These are phyloP conservation scores for Entoloma clypeatum DNA, from an alignment of 1,284 basidiomycete species.

Conservation along the genomic window DNA sequence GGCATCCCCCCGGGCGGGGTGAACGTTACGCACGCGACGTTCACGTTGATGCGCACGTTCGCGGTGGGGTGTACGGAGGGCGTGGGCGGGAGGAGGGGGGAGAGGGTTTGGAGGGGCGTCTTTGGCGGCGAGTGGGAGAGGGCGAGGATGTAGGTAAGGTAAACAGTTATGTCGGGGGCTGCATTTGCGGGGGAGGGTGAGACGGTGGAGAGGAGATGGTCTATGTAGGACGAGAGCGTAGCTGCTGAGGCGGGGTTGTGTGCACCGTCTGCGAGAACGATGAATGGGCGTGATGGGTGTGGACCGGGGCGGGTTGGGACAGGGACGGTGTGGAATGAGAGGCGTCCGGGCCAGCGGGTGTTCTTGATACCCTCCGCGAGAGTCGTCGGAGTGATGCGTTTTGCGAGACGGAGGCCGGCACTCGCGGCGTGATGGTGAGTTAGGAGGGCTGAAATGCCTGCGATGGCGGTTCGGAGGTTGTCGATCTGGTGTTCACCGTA, in stretches of 20 bases:
- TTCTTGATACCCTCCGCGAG: slow-evolving; percentile 57
- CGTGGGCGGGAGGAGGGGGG: slow-evolving; percentile 49
- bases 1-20: slow-evolving; percentile 86
- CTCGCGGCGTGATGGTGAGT: slow-evolving; percentile 39
- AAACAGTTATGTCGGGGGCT: slow-evolving; percentile 5
- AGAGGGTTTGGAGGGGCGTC: slow-evolving; percentile 66
- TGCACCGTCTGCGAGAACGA: slow-evolving; percentile 86
- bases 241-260: slow-evolving; percentile 87
- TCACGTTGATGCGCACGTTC: slow-evolving; percentile 31
- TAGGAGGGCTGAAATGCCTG: slow-evolving; percentile 62
- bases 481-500: slow-evolving; percentile 80
- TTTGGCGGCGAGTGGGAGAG: slow-evolving; percentile 84
- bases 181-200: no score
- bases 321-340: slow-evolving; percentile 58
- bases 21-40: slow-evolving; percentile 58
- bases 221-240: slow-evolving; percentile 71
- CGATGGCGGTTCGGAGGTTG: slow-evolving; percentile 72
- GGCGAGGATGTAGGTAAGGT: slow-evolving; percentile 67
- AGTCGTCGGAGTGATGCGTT: slow-evolving; percentile 41
- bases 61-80: slow-evolving; percentile 18
- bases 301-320: slow-evolving; percentile 21
- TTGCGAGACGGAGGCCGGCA: slow-evolving; percentile 21
- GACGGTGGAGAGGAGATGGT: slow-evolving; percentile 35
- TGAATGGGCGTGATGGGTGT: slow-evolving; percentile 19
- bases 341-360: slow-evolving; percentile 79